Evolutionary conservation across 2,329 filamentous ascomycete genomes (phyloP).

Genomic region (Orbilia javanica): DNA sequence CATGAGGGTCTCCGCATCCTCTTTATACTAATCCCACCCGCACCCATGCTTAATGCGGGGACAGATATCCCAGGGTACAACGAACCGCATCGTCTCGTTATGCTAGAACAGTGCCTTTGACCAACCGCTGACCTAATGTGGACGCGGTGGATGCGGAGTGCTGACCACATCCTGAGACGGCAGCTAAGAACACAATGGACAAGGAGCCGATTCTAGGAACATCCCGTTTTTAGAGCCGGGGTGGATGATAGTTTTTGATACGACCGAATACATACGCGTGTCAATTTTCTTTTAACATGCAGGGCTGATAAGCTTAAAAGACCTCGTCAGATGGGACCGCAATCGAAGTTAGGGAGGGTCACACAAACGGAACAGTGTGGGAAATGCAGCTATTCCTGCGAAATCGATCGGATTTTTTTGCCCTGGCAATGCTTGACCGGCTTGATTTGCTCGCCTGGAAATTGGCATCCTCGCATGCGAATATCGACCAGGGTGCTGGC

Average conservation of each 20-base stretch:
- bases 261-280: slow-evolving; percentile 4
- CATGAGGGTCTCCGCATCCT: slow-evolving; percentile 2
- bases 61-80: slow-evolving; percentile 6
- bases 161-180: slow-evolving; percentile 40
- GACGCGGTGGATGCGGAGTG: slow-evolving; percentile 12
- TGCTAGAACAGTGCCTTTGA: not conserved
- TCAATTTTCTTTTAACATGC: not conserved
- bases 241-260: not conserved
- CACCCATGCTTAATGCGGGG: slow-evolving; percentile 19
- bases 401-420: not conserved
- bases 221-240: slow-evolving; percentile 17
- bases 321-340: not conserved
- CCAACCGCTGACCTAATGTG: slow-evolving; percentile 1
- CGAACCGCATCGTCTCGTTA: slow-evolving; percentile 4
- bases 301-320: slow-evolving; percentile 9
- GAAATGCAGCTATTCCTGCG: not conserved
- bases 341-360: not conserved
- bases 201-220: slow-evolving; percentile 33
- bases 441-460: slow-evolving; percentile 41
- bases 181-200: slow-evolving; percentile 15
- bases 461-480: slow-evolving; percentile 12
- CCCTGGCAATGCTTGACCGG: not conserved
- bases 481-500: not conserved
- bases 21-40: slow-evolving; percentile 20
- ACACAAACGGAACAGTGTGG: not conserved